phyloP scores from a whole-genome alignment of 1,284 basidiomycete genomes.

The Ustilago sp. region DNA sequence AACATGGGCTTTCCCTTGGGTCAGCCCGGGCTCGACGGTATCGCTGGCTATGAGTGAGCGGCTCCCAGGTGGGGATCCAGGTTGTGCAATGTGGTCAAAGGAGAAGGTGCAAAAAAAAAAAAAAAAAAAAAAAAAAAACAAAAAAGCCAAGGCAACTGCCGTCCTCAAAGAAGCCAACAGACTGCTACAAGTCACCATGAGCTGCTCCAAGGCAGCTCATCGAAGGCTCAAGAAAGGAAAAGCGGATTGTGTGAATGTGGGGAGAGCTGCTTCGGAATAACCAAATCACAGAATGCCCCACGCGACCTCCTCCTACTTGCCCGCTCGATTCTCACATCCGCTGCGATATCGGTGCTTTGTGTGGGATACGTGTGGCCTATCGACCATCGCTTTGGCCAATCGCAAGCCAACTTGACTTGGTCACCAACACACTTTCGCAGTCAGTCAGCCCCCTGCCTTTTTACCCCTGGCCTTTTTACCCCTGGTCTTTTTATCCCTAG shows the following conservation, averaged over 20 bases:
- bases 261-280: not conserved
- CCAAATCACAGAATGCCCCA: not conserved
- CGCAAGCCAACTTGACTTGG: too few species aligned
- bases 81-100: not conserved
- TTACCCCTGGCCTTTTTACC: too few species aligned
- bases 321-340: too few species aligned
- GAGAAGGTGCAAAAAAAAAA: not conserved
- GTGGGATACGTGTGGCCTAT: not conserved
- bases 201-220: not conserved
- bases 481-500: not conserved
- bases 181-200: too few species aligned
- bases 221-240: not conserved
- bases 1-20: not conserved
- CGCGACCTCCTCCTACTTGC: not conserved
- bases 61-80: too few species aligned
- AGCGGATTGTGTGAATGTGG: constrained; percentile 1
- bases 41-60: constrained; percentile 12
- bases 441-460: not conserved
- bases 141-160: not conserved
- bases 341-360: too few species aligned
- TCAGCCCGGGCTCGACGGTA: not conserved
- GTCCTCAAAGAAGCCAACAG: too few species aligned
- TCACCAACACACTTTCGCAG: too few species aligned
- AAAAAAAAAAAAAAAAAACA: not conserved
- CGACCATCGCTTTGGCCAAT: not conserved